phyloP scores from a whole-genome alignment of 805 yeast species.

The Alloascoidea africana region DNA sequence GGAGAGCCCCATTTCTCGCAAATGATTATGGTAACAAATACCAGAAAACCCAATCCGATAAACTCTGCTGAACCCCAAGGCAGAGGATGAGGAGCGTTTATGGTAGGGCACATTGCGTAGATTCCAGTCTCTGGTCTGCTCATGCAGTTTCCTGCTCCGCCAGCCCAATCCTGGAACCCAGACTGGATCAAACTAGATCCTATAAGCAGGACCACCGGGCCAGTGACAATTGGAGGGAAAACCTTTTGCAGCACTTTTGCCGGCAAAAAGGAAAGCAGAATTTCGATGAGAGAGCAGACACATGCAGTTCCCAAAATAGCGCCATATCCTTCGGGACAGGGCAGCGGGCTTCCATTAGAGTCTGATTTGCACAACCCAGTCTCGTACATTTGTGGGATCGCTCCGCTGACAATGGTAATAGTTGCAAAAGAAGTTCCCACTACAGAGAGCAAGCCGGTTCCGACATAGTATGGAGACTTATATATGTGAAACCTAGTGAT shows the following conservation, averaged over 20 bases:
- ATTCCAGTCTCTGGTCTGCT: constrained; percentile 24
- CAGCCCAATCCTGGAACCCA: constrained; percentile 78
- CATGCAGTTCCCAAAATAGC: constrained; percentile 71
- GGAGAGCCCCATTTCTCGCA: constrained; percentile 89
- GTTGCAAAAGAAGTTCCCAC: constrained; percentile 90
- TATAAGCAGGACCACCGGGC: constrained; percentile 80
- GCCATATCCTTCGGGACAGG: constrained; percentile 90
- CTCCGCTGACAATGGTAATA: constrained; percentile 60
- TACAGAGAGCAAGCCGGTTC: constrained; percentile 81
- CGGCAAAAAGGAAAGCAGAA: constrained; percentile 64
- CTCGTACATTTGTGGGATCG: constrained; percentile 68
- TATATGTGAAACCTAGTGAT: constrained; percentile 70
- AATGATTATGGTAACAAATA: constrained; percentile 54
- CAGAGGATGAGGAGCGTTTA: constrained; percentile 36
- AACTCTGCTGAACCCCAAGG: constrained; percentile 82
- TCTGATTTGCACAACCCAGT: constrained; percentile 52
- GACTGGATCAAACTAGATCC: constrained; percentile 55
- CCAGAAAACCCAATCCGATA: constrained; percentile 78
- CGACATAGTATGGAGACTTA: constrained; percentile 61
- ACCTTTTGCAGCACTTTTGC: constrained; percentile 50
- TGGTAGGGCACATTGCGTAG: constrained; percentile 28
- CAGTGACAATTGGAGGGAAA: constrained; percentile 86
- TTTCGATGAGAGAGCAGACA: constrained; percentile 62
- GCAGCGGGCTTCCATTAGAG: constrained; percentile 45
- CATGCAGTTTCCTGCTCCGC: constrained; percentile 47